Conservation (phyloP, 306 rosid genomes). For the Canavalia gladiata region DNA sequence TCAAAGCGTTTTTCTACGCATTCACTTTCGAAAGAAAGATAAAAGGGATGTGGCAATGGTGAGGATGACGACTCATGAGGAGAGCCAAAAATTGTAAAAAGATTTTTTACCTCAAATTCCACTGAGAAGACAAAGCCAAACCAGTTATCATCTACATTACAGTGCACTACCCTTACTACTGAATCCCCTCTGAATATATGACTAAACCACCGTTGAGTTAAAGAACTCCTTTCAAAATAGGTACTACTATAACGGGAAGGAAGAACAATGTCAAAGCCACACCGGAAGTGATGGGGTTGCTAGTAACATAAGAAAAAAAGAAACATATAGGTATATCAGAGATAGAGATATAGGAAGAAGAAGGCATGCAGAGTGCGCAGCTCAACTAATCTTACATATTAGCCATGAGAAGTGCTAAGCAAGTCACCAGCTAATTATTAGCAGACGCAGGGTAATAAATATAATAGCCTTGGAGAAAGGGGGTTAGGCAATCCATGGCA, state of each 20-base stretch:
- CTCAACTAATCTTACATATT: too few relatives aligned
- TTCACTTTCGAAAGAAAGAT: conserved; percentile 41
- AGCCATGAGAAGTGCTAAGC: too few relatives aligned
- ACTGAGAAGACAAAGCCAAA: background rate
- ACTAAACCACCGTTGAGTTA: background rate
- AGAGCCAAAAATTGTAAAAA: background rate
- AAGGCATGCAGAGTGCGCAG: too few relatives aligned
- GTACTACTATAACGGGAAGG: background rate
- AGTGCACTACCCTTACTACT: background rate
- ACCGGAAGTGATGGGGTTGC: background rate
- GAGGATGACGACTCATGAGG: background rate
- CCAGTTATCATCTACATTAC: background rate
- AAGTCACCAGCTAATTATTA: too few relatives aligned
- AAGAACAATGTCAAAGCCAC: conserved; percentile 23
- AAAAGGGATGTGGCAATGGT: background rate
- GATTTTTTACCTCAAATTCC: background rate
- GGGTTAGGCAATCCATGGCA: too few relatives aligned
- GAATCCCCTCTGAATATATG: background rate
- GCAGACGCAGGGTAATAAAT: too few relatives aligned
- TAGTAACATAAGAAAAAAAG: background rate
- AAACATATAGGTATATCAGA: background rate
- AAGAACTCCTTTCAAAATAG: too few relatives aligned
- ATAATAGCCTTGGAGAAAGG: too few relatives aligned
- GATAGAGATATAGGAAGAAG: too few relatives aligned
- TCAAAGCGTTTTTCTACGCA: background rate